A percentile compares a stretch with the other conserved stretches of the same genome.
These are phyloP conservation scores for Prunella vulgaris DNA, from an alignment of 257 asterid species.

Conservation along the genomic window DNA sequence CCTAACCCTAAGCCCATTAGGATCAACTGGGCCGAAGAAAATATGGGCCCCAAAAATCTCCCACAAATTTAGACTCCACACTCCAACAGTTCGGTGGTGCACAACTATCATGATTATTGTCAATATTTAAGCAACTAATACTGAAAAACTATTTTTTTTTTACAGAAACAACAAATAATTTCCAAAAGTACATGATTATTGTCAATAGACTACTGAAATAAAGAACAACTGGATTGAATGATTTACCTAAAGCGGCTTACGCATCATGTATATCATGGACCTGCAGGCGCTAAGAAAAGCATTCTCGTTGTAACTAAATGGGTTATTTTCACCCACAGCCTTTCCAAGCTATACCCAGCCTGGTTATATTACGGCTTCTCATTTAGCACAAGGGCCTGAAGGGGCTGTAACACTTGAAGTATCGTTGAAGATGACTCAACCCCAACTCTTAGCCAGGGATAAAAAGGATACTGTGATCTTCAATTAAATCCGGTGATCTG, in stretches of 20 bases:
- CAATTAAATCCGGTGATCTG: conserved; percentile 53
- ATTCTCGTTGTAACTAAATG: conserved; percentile 79
- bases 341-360: conserved; percentile 91
- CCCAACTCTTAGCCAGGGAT: conserved; percentile 80
- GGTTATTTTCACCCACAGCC: conserved; percentile 87
- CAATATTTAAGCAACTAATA: not conserved
- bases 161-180: too few relatives aligned
- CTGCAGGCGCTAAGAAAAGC: conserved; percentile 87
- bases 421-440: conserved; percentile 63
- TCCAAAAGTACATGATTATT: not conserved
- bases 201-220: not conserved
- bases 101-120: not conserved
- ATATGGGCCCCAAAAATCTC: too few relatives aligned
- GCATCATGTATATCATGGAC: conserved; percentile 73
- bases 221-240: not conserved
- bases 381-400: conserved; percentile 92
- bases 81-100: too few relatives aligned
- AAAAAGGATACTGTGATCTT: conserved; percentile 71
- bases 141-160: too few relatives aligned
- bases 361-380: conserved; percentile 88
- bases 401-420: conserved; percentile 85
- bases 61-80: too few relatives aligned
- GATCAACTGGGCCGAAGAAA: too few relatives aligned
- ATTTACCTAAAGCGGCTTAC: conserved; percentile 84
- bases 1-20: too few relatives aligned